A percentile compares a stretch with the other conserved stretches of the same genome.
These are phyloP conservation scores for Gaeumannomyces sp. DNA, from an alignment of 2,329 filamentous ascomycete genomes.

Conservation along the genomic window DNA sequence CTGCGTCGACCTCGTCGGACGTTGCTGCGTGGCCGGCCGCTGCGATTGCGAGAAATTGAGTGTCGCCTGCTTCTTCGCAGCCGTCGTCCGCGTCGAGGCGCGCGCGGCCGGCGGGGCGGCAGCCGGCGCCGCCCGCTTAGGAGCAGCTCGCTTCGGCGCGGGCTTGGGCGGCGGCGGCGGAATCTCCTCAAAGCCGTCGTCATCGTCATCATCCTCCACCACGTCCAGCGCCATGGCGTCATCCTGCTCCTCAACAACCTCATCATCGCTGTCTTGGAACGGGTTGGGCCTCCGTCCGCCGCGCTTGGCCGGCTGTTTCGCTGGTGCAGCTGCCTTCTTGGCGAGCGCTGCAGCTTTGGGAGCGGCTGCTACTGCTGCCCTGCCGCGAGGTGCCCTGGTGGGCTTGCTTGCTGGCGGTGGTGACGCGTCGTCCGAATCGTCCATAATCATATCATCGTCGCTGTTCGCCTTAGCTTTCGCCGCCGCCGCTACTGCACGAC, in stretches of 20 bases:
- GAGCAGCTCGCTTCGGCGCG: slow-evolving; percentile 16
- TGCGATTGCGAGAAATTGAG: slow-evolving; percentile 42
- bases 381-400: slow-evolving; percentile 26
- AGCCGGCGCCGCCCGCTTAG: slow-evolving; percentile 17
- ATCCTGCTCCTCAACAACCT: slow-evolving; percentile 32
- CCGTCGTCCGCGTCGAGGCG: slow-evolving; percentile 26
- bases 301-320: slow-evolving; percentile 29
- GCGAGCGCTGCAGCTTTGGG: slow-evolving; percentile 21
- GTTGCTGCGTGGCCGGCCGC: slow-evolving; percentile 16
- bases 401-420: slow-evolving; percentile 27
- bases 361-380: slow-evolving; percentile 26
- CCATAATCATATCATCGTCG: slow-evolving; percentile 46
- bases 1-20: slow-evolving; percentile 29
- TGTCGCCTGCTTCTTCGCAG: slow-evolving; percentile 39
- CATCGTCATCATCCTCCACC: slow-evolving; percentile 38
- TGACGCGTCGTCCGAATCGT: slow-evolving; percentile 47
- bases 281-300: slow-evolving; percentile 35
- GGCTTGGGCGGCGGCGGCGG: slow-evolving; percentile 33
- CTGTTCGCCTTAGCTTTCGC: slow-evolving; percentile 31
- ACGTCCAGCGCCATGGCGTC: slow-evolving; percentile 50
- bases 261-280: slow-evolving; percentile 31
- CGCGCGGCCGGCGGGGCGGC: slow-evolving; percentile 1
- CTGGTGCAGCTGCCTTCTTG: slow-evolving; percentile 30
- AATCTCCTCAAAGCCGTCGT: slow-evolving; percentile 41
- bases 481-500: slow-evolving; percentile 21